These are phyloP conservation scores for Monilinia fructigena DNA, from an alignment of 2,329 filamentous ascomycete species.

Conservation along the genomic window DNA sequence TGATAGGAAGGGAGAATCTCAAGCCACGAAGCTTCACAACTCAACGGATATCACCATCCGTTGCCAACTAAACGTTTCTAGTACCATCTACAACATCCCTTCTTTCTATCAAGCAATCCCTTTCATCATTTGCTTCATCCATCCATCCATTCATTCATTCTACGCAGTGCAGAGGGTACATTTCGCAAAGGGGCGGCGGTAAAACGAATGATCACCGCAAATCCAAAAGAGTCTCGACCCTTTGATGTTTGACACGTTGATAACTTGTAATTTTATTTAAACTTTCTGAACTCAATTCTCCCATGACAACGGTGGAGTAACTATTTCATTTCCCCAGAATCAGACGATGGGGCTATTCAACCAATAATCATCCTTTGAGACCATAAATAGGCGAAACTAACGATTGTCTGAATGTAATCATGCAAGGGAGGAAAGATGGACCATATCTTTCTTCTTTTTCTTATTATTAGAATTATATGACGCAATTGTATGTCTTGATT, in stretches of 20 bases:
- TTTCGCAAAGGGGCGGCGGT: neutral
- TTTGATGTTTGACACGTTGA: conserved; percentile 10
- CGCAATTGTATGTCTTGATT: conserved; percentile 5
- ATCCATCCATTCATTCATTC: neutral
- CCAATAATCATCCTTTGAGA: neutral
- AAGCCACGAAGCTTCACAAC: neutral
- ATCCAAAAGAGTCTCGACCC: conserved; percentile 14
- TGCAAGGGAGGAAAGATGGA: conserved; percentile 12
- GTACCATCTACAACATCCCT: neutral
- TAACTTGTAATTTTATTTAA: conserved; percentile 7
- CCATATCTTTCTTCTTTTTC: neutral
- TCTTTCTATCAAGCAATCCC: neutral
- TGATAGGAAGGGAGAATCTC: too few species aligned
- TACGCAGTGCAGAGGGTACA: neutral
- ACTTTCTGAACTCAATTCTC: neutral
- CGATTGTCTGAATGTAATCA: neutral
- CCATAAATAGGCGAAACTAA: conserved; percentile 13
- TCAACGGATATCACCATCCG: neutral
- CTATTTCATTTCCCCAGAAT: conserved; percentile 9
- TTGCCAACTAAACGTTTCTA: neutral
- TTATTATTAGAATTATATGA: conserved; percentile 16
- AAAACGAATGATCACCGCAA: neutral
- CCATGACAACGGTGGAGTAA: conserved; percentile 1
- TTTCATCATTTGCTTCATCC: neutral
- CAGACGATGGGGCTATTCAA: neutral